Percentiles rank a stretch among this genome's conserved stretches.
Conservation (phyloP, 495 filamentous ascomycete species). For the Glonium stellatum region DNA sequence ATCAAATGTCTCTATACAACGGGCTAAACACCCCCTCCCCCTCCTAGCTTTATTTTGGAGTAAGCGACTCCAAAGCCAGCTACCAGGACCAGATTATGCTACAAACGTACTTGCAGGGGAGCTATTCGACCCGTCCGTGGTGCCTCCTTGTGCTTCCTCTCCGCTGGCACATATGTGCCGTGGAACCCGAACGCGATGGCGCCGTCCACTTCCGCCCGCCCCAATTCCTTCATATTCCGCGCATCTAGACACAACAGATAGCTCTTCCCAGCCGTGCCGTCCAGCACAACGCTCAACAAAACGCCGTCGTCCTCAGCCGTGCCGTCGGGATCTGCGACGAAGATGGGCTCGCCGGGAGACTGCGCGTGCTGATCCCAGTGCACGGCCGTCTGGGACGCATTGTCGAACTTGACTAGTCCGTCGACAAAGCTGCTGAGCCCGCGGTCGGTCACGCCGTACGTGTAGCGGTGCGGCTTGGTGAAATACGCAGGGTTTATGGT, state of each 20-base stretch:
- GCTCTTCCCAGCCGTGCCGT: conserved; percentile 54
- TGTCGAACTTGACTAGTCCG: conserved; percentile 62
- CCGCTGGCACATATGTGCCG: conserved; percentile 49
- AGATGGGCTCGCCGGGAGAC: conserved; percentile 68
- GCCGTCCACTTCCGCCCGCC: conserved; percentile 55
- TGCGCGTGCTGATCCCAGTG: conserved; percentile 57
- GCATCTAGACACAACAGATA: conserved; percentile 69
- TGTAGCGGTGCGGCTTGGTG: conserved; percentile 53
- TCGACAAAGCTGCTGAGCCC: conserved; percentile 58
- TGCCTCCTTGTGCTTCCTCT: conserved; percentile 11
- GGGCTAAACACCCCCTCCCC: neutral
- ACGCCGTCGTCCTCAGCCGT: conserved; percentile 62
- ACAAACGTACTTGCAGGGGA: neutral
- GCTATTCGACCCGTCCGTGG: neutral
- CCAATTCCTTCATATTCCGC: conserved; percentile 55
- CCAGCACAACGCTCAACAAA: conserved; percentile 62
- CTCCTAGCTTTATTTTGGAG: neutral
- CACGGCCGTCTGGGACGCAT: conserved; percentile 41
- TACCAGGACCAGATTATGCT: neutral
- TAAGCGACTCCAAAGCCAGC: neutral
- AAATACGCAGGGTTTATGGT: conserved; percentile 56
- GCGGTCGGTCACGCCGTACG: conserved; percentile 52
- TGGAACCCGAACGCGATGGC: conserved; percentile 67
- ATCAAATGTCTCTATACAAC: too few species aligned
- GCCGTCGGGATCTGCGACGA: conserved; percentile 50